Conservation (phyloP, 768 basidiomycete genomes). For the Amanita fuliginea region DNA sequence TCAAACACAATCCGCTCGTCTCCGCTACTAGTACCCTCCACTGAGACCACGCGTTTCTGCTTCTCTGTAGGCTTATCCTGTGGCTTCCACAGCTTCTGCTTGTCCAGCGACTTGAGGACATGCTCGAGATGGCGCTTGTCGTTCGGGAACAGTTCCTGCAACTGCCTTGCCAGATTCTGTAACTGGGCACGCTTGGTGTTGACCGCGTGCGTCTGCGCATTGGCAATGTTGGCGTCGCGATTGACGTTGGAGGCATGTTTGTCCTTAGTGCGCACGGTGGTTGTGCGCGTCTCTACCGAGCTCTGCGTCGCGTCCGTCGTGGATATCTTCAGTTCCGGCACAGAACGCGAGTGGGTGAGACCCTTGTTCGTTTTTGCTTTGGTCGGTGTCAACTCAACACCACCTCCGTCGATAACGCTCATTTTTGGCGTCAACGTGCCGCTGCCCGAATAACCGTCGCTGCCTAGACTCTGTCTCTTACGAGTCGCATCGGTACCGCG, state of each 20-base stretch:
- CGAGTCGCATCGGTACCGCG: not conserved
- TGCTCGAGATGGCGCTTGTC: conserved; percentile 3
- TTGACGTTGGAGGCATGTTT: conserved; percentile 33
- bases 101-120: not conserved
- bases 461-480: not conserved
- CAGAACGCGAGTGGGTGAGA: conserved; percentile 4
- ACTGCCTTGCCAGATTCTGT: not conserved
- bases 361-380: conserved; percentile 9
- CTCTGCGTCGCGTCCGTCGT: not conserved
- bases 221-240: conserved; percentile 15
- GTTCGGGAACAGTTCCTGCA: conserved; percentile 1
- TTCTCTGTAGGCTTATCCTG: not conserved
- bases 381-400: not conserved
- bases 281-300: not conserved
- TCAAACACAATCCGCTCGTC: conserved; percentile 6
- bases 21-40: not conserved
- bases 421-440: conserved; percentile 3
- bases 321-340: conserved; percentile 5
- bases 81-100: conserved; percentile 4
- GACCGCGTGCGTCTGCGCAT: conserved; percentile 6
- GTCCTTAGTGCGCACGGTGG: conserved; percentile 38
- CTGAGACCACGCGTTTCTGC: not conserved
- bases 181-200: conserved; percentile 4
- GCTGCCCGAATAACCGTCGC: not conserved
- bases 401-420: not conserved